phyloP scores from a whole-genome alignment of 2,329 filamentous ascomycete genomes.

The Parafenestella ontariensis region DNA sequence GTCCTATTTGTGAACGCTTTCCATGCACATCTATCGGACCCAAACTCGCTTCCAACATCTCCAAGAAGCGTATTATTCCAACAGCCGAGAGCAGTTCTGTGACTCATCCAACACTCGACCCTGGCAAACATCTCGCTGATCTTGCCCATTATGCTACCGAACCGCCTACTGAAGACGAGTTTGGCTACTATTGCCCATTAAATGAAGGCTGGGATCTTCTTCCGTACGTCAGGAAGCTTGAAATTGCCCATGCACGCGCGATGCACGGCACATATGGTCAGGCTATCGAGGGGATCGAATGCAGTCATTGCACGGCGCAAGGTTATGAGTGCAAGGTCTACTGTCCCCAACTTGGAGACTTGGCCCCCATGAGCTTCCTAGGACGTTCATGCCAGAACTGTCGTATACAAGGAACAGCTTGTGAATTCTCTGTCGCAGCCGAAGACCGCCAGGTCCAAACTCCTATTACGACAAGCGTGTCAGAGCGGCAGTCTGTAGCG shows the following conservation, averaged over 20 bases:
- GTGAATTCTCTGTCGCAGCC: background rate
- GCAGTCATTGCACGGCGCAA: slow-evolving; percentile 6
- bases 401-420: slow-evolving; percentile 1
- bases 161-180: slow-evolving; percentile 4
- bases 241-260: slow-evolving; percentile 15
- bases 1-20: slow-evolving; percentile 6
- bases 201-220: slow-evolving; percentile 2
- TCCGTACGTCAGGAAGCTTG: background rate
- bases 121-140: slow-evolving; percentile 5
- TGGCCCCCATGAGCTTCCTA: background rate
- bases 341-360: background rate
- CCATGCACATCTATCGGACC: slow-evolving; percentile 9
- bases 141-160: slow-evolving; percentile 7
- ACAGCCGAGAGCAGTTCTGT: background rate
- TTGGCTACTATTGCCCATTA: slow-evolving; percentile 1
- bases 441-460: background rate
- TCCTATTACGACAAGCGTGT: background rate
- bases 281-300: background rate
- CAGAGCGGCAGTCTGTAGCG: background rate
- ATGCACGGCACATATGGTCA: slow-evolving; percentile 13
- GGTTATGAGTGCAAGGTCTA: slow-evolving; percentile 14
- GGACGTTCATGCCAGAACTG: slow-evolving; percentile 14
- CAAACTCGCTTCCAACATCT: slow-evolving; percentile 1
- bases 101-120: background rate
- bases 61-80: background rate